These are phyloP conservation scores for Pelargonium australe DNA, from an alignment of 441 rosid species.

Conservation along the genomic window DNA sequence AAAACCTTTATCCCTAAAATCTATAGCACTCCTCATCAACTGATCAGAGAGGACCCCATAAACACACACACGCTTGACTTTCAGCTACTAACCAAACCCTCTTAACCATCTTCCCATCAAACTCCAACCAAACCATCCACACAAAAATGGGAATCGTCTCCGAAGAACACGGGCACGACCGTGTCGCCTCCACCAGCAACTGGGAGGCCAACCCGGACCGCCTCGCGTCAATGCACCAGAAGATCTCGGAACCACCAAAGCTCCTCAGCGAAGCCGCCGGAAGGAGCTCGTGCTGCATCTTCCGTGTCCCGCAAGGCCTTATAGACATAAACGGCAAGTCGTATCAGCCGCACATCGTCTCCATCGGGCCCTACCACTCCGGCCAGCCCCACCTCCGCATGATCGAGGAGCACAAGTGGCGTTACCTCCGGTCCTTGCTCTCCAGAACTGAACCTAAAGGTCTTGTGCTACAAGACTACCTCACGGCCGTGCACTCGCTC, in stretches of 20 bases:
- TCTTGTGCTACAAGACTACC: constrained; percentile 35
- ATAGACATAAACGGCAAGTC: constrained; percentile 29
- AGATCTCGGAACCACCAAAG: constrained; percentile 35
- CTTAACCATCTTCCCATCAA: no score
- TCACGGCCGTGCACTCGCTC: constrained; percentile 30
- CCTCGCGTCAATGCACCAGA: constrained; percentile 26
- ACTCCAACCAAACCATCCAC: no score
- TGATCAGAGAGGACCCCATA: no score
- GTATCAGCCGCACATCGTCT: constrained; percentile 39
- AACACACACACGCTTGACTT: no score
- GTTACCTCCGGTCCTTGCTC: constrained; percentile 43
- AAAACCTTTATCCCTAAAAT: no score
- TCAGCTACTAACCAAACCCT: no score
- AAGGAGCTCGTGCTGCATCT: constrained; percentile 34
- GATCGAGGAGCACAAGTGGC: constrained; percentile 81
- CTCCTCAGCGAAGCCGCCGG: constrained; percentile 35
- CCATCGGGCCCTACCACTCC: constrained; percentile 50
- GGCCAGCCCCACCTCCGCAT: constrained; percentile 35
- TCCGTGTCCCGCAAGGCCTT: constrained; percentile 32
- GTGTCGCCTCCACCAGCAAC: constrained; percentile 5
- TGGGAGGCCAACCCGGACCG: constrained; percentile 30
- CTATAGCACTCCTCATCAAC: no score
- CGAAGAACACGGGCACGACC: constrained; percentile 9
- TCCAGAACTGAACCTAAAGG: constrained; percentile 27
- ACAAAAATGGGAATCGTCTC: constrained; percentile 17